Base-by-base conservation (phyloP, 2,329 filamentous ascomycete species). In the Trichophyton simii region DNA sequence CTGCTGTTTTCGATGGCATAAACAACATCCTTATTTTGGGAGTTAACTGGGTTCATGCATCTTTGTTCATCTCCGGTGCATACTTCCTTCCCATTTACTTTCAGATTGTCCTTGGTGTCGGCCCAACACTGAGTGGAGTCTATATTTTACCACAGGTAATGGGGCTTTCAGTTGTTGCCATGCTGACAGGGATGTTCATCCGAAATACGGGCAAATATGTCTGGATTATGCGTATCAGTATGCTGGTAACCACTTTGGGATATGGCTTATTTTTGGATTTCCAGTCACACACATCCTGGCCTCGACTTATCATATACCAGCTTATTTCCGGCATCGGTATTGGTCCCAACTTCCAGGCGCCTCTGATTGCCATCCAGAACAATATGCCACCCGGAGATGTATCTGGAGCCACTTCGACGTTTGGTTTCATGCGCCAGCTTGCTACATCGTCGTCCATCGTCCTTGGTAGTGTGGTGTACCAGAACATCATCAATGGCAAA, bases 21-120 rank as follows among this genome's bases (percentile, higher is more conserved):
- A 86, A 83, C 34, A 91, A 88, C 70, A 69, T 87, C 34, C 84
- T 87, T 7, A 78, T 83, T 2, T 82, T 91, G 13, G 73, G 76
- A 2, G 78, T 87, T 50, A 86, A 84, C 66, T 89, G 90, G 74
- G 80, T 83, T 64, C 89, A 95, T 71, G 86, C 86, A 52, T 82
- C 86, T 66, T 84, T 87, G 65, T 92, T 92, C 77, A 90, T 92
- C 68, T 83, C 86, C 0, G 84, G 83, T 34, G 84, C 82, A 64
- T 95, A 92, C 78, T 95, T 88, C 75, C 79, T 95, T 3, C 89
- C 89, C 0, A 80, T 95, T 1, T 96, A 95, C 77, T 92, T 91
- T 74, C 89, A 95, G 74, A 82, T 86, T 59, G 84, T 88, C 59
- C 79, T 89, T 50, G 81, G 87, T 58, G 83, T 83, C 1, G 79